Evolutionary conservation across 1,139 yeast genomes (phyloP), one percentile per base, ranked within the genome.

Genomic region (Geotrichum siamense): DNA sequence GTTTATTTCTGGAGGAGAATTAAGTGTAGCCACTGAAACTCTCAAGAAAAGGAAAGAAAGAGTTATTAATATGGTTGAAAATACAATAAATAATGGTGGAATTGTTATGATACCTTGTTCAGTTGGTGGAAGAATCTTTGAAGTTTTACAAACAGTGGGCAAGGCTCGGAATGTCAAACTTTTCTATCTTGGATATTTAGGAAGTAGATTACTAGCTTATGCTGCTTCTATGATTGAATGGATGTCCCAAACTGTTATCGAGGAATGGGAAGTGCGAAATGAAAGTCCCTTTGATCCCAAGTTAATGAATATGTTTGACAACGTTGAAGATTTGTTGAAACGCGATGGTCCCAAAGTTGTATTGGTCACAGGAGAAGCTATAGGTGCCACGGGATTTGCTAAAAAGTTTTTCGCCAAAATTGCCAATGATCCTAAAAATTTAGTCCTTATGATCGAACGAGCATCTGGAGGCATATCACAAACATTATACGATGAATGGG

Each of bases 211-310:
- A 2, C 65, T 91, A 51, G 75, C 82, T 31, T 86, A 83, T 60
- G 96, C 96, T 0, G 78, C 87, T 16, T 82, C 86, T 47, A 82
- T 91, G 79, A 65, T 89, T 21, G 98, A 93, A 65, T 93, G 97
- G 97, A 83, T 91, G 91, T 79, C 94, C 0, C 75, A 89, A 1
- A 74, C 78, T 22, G 74, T 87, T 35, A 75, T 85, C 27, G 81
- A 82, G 54, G 82, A 80, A 43, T 86, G 96, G 91, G 95, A 85
- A 54, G 68, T 72, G 9, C 72, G 77, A 52, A 79, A 77, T 44
- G 75, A 76, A 45, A 75, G 82, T 2, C 96, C 96, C 0, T 82
- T 83, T 48, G 70, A 65, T 28, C 61, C 48, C 67, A 80, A 25
- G 68, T 77, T 57, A 76, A 76, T 49, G 78, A 77, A 61, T 46